Conservation (phyloP, 1,139 yeast genomes). For the Candida tetrigidarum region DNA sequence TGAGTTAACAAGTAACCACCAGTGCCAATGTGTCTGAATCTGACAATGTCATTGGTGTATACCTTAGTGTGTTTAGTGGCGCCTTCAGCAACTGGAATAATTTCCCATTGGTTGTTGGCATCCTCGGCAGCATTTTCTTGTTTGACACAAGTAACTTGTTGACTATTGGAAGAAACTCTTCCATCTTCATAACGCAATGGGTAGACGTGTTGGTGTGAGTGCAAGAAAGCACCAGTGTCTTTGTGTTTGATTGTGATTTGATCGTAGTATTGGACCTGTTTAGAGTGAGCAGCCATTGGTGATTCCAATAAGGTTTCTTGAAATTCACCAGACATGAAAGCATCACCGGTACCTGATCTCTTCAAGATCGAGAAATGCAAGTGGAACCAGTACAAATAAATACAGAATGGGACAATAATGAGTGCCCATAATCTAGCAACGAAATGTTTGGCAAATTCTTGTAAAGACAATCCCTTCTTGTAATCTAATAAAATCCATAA, state of each 20-base stretch:
- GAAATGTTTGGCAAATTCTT: slow-evolving; percentile 68
- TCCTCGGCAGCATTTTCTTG: slow-evolving; percentile 55
- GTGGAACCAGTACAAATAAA: slow-evolving; percentile 93
- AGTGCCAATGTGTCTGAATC: slow-evolving; percentile 83
- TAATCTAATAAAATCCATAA: slow-evolving; percentile 85
- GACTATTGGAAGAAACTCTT: slow-evolving; percentile 92
- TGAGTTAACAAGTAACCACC: slow-evolving; percentile 83
- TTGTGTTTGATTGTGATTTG: slow-evolving; percentile 75
- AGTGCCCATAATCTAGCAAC: slow-evolving; percentile 74
- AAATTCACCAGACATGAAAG: slow-evolving; percentile 90
- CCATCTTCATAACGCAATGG: slow-evolving; percentile 98
- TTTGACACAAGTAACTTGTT: slow-evolving; percentile 82
- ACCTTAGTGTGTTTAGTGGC: slow-evolving; percentile 31
- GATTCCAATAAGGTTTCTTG: slow-evolving; percentile 91
- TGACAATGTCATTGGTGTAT: slow-evolving; percentile 66
- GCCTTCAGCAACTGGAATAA: slow-evolving; percentile 62
- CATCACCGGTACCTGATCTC: slow-evolving; percentile 95
- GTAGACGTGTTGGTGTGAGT: slow-evolving; percentile 74
- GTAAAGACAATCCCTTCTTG: slow-evolving; percentile 66
- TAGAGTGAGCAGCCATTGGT: slow-evolving; percentile 71
- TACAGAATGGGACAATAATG: slow-evolving; percentile 76
- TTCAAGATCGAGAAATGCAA: slow-evolving; percentile 81
- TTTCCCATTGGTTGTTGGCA: slow-evolving; percentile 82
- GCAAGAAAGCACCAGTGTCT: slow-evolving; percentile 74
- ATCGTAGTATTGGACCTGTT: slow-evolving; percentile 76